A percentile compares a stretch with the other conserved stretches of the same genome.
Evolutionary conservation across 768 basidiomycete genomes (phyloP).

Genomic region (Pholiota conissans): DNA sequence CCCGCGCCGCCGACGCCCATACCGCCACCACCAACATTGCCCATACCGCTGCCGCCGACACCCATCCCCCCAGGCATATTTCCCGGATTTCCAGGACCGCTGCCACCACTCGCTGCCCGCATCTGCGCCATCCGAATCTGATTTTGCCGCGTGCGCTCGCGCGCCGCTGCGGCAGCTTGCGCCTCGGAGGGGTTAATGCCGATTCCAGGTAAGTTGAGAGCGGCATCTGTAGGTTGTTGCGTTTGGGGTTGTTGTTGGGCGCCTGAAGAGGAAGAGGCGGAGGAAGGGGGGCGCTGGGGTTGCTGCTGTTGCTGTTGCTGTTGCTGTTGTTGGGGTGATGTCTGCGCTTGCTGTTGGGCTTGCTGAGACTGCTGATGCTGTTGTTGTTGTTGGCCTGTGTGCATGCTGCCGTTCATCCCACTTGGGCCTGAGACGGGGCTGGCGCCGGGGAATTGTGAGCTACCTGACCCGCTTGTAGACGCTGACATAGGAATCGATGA

Average conservation of each 20-base stretch:
- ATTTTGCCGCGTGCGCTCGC: constrained; percentile 6
- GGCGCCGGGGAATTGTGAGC: constrained; percentile 3
- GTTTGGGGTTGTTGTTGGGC: constrained; percentile 4
- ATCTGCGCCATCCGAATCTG: constrained; percentile 9
- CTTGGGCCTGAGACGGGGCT: neutral
- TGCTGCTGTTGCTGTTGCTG: constrained; percentile 4
- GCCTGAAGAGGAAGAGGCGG: constrained; percentile 1
- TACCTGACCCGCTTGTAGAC: neutral
- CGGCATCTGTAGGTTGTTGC: neutral
- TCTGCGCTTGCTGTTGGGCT: constrained; percentile 2
- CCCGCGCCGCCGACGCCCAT: constrained; percentile 7
- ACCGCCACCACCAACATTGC: constrained; percentile 12
- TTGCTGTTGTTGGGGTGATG: neutral
- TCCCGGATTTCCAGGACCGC: neutral
- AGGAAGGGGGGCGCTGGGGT: constrained; percentile 5
- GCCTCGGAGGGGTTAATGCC: constrained; percentile 10
- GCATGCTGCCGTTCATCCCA: constrained; percentile 1
- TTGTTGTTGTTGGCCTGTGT: neutral
- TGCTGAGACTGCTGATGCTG: constrained; percentile 1
- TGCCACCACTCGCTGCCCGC: neutral
- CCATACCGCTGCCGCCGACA: constrained; percentile 13
- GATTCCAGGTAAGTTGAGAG: constrained; percentile 4
- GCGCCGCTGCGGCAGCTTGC: neutral
- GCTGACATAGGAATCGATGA: constrained; percentile 15
- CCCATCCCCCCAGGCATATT: constrained; percentile 10